These are phyloP conservation scores for Apiospora arundinis DNA, from an alignment of 2,329 filamentous ascomycete genomes.

Conservation along the genomic window DNA sequence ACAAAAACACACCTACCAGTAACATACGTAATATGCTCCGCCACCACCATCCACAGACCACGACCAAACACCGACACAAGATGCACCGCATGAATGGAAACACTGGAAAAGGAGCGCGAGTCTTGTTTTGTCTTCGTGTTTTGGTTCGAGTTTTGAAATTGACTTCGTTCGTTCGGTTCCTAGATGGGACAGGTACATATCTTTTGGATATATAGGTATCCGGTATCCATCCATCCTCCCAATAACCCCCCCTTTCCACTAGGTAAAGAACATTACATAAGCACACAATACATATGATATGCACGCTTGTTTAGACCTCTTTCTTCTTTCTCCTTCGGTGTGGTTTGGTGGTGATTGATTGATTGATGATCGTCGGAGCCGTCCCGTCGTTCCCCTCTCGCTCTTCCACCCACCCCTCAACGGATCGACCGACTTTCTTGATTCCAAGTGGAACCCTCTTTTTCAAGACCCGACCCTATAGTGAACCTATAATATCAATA, in stretches of 20 bases:
- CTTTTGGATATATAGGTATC: neutral
- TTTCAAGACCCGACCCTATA: slow-evolving; percentile 1
- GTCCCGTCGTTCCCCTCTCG: neutral
- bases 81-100: neutral
- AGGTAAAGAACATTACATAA: neutral
- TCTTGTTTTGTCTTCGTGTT: neutral
- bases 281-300: neutral
- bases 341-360: neutral
- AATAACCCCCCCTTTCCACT: neutral
- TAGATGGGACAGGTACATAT: neutral
- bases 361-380: neutral
- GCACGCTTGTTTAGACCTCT: neutral
- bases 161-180: neutral
- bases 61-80: neutral
- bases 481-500: neutral
- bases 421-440: slow-evolving; percentile 15
- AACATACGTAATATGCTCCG: too few species aligned
- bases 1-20: too few species aligned
- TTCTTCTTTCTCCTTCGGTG: neutral
- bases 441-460: neutral
- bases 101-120: too few species aligned
- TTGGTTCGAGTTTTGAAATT: neutral
- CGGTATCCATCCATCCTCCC: neutral
- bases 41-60: neutral
- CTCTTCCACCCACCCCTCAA: neutral